These are phyloP conservation scores for Chlamydomonas asymmetrica DNA, from an alignment of 139 green algal genomes.

Conservation along the genomic window DNA sequence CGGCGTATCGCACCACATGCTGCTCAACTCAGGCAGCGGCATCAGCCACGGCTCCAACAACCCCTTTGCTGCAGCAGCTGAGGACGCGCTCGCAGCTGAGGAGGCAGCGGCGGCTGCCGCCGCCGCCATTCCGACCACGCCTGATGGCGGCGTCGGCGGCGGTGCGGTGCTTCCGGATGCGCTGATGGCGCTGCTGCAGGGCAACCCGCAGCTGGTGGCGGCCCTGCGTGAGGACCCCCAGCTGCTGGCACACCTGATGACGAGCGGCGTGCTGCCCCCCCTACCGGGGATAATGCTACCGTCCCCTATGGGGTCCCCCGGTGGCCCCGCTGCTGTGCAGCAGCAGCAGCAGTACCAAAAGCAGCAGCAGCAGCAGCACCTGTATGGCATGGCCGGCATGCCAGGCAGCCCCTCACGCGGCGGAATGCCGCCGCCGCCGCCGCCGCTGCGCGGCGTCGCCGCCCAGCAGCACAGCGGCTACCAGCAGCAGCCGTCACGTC, in stretches of 20 bases:
- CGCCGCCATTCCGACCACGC: no score
- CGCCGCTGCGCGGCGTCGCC: constrained; percentile 13
- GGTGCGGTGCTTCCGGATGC: not conserved
- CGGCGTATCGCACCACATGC: no score
- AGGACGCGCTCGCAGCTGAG: not conserved
- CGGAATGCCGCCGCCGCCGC: constrained; percentile 8
- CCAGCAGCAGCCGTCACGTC: no score
- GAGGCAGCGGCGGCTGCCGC: not conserved
- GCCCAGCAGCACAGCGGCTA: not conserved
- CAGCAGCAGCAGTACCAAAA: not conserved
- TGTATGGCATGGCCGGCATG: not conserved
- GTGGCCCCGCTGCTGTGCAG: no score
- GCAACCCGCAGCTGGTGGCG: constrained; percentile 16
- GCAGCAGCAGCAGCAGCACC: not conserved
- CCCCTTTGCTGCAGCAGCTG: not conserved
- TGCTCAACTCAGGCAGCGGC: no score
- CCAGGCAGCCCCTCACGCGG: not conserved
- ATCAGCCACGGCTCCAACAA: constrained; percentile 7
- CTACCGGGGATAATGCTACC: not conserved
- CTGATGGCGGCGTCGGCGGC: no score
- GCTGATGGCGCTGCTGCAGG: constrained; percentile 12
- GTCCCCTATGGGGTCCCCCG: not conserved
- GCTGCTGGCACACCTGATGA: constrained; percentile 8
- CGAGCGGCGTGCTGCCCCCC: no score
- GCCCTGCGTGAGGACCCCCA: constrained; percentile 7